A percentile compares a stretch with the other conserved stretches of the same genome.
Conservation (phyloP, 2,329 filamentous ascomycete species). For the Pseudofabraea citricarpa region DNA sequence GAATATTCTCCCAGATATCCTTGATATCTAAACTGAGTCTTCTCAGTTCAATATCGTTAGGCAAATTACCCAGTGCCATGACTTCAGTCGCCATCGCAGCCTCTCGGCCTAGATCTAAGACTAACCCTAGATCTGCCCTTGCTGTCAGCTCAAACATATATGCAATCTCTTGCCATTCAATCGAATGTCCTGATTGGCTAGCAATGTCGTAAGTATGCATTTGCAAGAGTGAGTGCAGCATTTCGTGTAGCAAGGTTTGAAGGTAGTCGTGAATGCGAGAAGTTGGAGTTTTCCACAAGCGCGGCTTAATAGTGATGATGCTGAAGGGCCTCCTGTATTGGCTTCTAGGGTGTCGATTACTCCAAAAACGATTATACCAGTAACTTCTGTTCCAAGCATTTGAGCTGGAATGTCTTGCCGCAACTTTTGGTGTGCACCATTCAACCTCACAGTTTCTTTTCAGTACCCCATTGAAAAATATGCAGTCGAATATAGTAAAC, state of each 20-base stretch:
- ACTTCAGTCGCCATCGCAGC: not conserved
- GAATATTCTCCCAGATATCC: not conserved
- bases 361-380: not conserved
- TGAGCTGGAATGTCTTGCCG: not conserved
- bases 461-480: not conserved
- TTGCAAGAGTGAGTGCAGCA: slow-evolving; percentile 6
- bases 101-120: not conserved
- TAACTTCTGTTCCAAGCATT: not conserved
- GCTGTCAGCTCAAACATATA: not conserved
- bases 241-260: slow-evolving; percentile 5
- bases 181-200: not conserved
- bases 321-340: not conserved
- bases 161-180: not conserved
- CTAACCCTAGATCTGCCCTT: not conserved
- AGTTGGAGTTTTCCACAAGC: no score
- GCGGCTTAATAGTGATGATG: no score
- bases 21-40: not conserved
- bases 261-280: slow-evolving; percentile 1
- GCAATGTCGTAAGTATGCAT: not conserved
- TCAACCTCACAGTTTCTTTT: not conserved
- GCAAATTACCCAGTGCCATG: not conserved
- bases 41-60: not conserved
- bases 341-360: not conserved
- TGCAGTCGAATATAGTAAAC: not conserved
- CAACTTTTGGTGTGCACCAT: not conserved